phyloP scores from a whole-genome alignment of 1,139 yeast genomes.

The Yamadazyma sp. region DNA sequence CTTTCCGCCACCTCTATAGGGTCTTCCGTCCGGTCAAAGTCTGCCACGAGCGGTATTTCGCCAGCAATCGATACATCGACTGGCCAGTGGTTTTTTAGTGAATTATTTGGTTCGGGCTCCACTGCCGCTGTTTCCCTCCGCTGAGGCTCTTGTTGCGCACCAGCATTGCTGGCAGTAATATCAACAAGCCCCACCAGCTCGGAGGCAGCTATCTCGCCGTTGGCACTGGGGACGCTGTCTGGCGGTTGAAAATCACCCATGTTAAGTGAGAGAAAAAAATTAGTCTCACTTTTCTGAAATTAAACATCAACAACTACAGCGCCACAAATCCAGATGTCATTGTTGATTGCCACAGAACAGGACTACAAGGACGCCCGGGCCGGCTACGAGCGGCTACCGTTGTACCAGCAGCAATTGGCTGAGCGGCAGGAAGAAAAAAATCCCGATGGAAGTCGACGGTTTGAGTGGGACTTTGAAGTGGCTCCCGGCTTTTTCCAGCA shows the following conservation, averaged over 20 bases:
- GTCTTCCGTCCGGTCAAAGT: slow-evolving; percentile 25
- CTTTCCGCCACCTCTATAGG: slow-evolving; percentile 53
- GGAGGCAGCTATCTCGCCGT: too few relatives aligned
- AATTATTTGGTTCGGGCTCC: not conserved
- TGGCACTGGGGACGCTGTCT: too few relatives aligned
- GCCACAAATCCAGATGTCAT: slow-evolving; percentile 20
- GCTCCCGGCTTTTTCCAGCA: slow-evolving; percentile 56
- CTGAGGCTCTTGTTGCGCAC: too few relatives aligned
- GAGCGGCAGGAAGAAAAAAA: slow-evolving; percentile 24
- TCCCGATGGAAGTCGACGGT: slow-evolving; percentile 8
- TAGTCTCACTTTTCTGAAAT: not conserved
- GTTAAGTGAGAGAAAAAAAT: not conserved
- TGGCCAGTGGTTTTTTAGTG: not conserved
- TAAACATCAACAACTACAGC: not conserved
- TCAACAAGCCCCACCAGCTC: too few relatives aligned
- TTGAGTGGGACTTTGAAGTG: slow-evolving; percentile 46
- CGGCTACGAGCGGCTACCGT: slow-evolving; percentile 14
- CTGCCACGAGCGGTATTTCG: not conserved
- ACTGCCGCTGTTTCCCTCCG: too few relatives aligned
- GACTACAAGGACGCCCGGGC: slow-evolving; percentile 40
- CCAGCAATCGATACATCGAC: not conserved
- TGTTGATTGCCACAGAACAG: slow-evolving; percentile 31
- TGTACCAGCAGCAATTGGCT: slow-evolving; percentile 12
- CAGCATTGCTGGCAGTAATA: too few relatives aligned
- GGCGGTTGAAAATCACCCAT: too few relatives aligned